phyloP scores from a whole-genome alignment of 257 asterid genomes.

The Paraleonurus japonicus region DNA sequence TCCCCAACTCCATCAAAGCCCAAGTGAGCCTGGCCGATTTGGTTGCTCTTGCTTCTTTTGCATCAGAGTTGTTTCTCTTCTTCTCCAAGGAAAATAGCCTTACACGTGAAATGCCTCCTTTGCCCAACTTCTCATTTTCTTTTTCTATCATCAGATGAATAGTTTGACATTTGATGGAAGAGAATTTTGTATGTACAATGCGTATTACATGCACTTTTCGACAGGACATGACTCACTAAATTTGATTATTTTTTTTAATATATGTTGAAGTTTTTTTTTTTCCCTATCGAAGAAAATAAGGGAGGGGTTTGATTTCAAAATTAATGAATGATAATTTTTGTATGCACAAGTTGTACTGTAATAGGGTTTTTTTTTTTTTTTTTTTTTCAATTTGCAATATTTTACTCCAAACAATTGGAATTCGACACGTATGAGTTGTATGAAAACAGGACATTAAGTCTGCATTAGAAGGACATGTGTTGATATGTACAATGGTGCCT shows the following conservation, averaged over 20 bases:
- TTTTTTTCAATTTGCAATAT: too few relatives aligned
- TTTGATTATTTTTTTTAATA: neutral
- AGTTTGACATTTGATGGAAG: constrained; percentile 10
- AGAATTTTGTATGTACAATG: constrained; percentile 9
- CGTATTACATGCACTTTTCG: neutral
- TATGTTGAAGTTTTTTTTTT: neutral
- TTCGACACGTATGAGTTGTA: too few relatives aligned
- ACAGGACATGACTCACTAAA: neutral
- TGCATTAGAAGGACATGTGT: too few relatives aligned
- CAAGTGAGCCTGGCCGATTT: constrained; percentile 29
- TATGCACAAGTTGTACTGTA: too few relatives aligned
- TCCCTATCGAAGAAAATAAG: too few relatives aligned
- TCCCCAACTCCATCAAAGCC: constrained; percentile 90
- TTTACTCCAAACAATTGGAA: too few relatives aligned
- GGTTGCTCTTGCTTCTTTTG: neutral
- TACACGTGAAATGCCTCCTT: constrained; percentile 1
- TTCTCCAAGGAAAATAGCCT: neutral
- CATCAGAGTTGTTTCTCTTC: constrained; percentile 9
- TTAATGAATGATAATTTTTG: too few relatives aligned
- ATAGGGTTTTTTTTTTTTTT: too few relatives aligned
- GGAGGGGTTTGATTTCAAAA: neutral
- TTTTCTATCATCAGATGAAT: neutral
- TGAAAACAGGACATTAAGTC: too few relatives aligned
- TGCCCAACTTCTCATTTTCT: neutral
- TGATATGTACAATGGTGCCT: too few relatives aligned